Evolutionary conservation across 1,284 basidiomycete genomes (phyloP).

Genomic region (Lignosus rhinocerotis): DNA sequence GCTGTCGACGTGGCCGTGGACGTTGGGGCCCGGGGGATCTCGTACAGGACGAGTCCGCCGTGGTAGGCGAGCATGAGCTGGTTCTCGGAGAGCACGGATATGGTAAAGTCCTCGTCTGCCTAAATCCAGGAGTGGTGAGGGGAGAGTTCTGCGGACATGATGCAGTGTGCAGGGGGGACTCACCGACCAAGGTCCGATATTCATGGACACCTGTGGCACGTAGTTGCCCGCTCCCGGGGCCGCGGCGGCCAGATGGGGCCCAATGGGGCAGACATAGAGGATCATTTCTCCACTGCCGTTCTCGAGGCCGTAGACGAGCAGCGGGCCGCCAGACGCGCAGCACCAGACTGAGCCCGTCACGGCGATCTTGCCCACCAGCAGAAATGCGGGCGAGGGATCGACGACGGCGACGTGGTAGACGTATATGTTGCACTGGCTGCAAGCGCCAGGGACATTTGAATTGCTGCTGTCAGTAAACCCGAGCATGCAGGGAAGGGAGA

Average conservation of each 20-base stretch:
- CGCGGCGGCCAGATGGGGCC: not conserved
- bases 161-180: conserved; percentile 1
- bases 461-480: not conserved
- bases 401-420: conserved; percentile 20
- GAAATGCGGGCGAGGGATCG: conserved; percentile 14
- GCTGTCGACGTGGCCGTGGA: not conserved
- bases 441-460: not conserved
- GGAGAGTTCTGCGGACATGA: not conserved
- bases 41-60: conserved; percentile 19
- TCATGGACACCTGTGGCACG: conserved; percentile 13
- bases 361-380: conserved; percentile 16
- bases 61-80: conserved; percentile 23
- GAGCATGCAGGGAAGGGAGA: not conserved
- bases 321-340: conserved; percentile 17
- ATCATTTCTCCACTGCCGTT: conserved; percentile 20
- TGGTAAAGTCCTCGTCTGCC: conserved; percentile 24
- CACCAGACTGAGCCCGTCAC: conserved; percentile 24
- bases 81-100: conserved; percentile 19
- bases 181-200: conserved; percentile 25
- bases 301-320: conserved; percentile 22
- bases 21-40: conserved; percentile 7
- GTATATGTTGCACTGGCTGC: conserved; percentile 24
- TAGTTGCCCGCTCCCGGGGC: not conserved
- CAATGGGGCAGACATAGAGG: conserved; percentile 16
- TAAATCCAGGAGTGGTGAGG: not conserved